phyloP scores from a whole-genome alignment of 2,329 filamentous ascomycete genomes.

The Colletotrichum cordylinicola region DNA sequence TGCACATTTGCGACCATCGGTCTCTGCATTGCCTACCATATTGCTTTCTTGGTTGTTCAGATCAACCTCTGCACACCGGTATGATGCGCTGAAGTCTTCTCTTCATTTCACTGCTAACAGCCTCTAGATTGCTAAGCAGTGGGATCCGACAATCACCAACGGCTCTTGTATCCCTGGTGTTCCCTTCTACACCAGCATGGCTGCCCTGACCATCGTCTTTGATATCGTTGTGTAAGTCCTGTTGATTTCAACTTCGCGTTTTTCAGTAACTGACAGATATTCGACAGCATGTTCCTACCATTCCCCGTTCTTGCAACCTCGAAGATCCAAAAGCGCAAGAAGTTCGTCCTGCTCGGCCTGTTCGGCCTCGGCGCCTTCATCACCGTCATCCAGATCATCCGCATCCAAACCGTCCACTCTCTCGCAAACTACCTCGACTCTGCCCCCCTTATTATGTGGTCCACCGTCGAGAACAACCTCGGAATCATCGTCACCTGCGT shows the following conservation, averaged over 20 bases:
- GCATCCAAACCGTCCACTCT: slow-evolving; percentile 51
- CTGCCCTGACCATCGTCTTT: slow-evolving; percentile 45
- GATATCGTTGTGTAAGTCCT: slow-evolving; percentile 43
- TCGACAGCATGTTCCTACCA: slow-evolving; percentile 43
- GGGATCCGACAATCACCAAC: slow-evolving; percentile 40
- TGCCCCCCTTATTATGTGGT: slow-evolving; percentile 49
- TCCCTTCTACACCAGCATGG: slow-evolving; percentile 48
- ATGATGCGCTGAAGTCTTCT: not conserved
- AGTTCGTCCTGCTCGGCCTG: slow-evolving; percentile 46
- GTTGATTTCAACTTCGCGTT: accelerated
- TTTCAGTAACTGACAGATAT: not conserved
- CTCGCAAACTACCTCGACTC: slow-evolving; percentile 52
- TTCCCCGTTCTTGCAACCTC: slow-evolving; percentile 44
- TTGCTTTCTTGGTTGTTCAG: slow-evolving; percentile 41
- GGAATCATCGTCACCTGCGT: slow-evolving; percentile 49
- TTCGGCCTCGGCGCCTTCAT: slow-evolving; percentile 57
- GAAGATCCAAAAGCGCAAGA: slow-evolving; percentile 43
- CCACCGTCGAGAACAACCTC: slow-evolving; percentile 48
- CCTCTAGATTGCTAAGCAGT: slow-evolving; percentile 39
- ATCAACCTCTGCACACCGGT: slow-evolving; percentile 42
- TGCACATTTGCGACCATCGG: slow-evolving; percentile 38
- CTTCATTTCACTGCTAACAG: not conserved
- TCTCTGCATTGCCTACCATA: slow-evolving; percentile 41
- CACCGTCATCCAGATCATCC: slow-evolving; percentile 55
- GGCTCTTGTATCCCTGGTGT: slow-evolving; percentile 44